Conservation (phyloP, 306 rosid genomes). For the Datisca glomerata region DNA sequence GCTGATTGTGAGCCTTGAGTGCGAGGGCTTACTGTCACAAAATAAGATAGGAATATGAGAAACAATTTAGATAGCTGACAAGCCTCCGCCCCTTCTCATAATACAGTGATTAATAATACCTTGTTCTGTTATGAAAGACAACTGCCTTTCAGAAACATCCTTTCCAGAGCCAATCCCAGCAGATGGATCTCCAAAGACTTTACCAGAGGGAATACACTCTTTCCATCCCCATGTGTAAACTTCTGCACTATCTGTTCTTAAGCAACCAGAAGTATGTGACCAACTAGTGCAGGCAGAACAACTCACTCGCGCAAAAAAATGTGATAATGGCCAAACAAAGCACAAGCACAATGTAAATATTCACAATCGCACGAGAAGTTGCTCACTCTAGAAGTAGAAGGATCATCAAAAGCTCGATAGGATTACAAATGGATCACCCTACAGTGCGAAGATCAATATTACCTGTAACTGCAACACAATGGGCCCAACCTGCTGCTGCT, state of each 20-base stretch:
- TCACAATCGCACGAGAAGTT: too few species aligned
- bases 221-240: conserved; percentile 99
- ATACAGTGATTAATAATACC: conserved; percentile 31
- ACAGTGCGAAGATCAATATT: too few species aligned
- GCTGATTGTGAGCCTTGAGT: conserved; percentile 51
- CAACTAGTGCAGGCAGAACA: too few species aligned
- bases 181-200: conserved; percentile 45
- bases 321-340: background rate
- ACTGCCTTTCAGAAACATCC: conserved; percentile 47
- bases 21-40: conserved; percentile 52
- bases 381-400: too few species aligned
- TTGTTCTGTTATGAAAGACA: conserved; percentile 46
- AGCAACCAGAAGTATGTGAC: conserved; percentile 5
- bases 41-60: conserved; percentile 6
- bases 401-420: too few species aligned
- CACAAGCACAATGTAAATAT: too few species aligned
- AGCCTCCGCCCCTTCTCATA: conserved; percentile 13
- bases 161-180: conserved; percentile 37
- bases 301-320: background rate
- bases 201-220: conserved; percentile 96
- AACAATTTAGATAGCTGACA: background rate
- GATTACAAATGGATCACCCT: too few species aligned
- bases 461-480: conserved; percentile 83
- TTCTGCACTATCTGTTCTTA: conserved; percentile 49
- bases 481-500: conserved; percentile 97